Percentiles rank a stretch among this genome's conserved stretches.
Evolutionary conservation across 139 green algal species (phyloP).

Genomic region (Astrephomene gubernaculifera): DNA sequence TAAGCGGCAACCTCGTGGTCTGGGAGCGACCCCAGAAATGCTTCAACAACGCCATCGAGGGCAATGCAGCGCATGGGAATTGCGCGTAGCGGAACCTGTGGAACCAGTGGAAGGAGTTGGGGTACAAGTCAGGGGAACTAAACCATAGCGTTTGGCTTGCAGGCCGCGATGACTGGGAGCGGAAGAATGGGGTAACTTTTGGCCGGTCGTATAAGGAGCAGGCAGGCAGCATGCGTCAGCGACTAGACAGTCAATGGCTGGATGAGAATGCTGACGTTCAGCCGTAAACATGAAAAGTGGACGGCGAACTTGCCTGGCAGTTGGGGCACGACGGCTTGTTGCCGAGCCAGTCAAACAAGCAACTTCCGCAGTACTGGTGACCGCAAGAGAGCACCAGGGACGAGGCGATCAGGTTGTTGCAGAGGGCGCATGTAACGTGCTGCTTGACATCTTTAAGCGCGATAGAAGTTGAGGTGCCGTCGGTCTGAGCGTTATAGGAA

Average conservation of each 20-base stretch:
- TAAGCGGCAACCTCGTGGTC: constrained; percentile 37
- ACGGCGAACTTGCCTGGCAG: constrained; percentile 55
- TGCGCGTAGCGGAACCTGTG: constrained; percentile 55
- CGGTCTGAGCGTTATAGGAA: not conserved
- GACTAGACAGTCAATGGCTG: too few species aligned
- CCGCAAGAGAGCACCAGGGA: constrained; percentile 57
- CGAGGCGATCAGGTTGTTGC: constrained; percentile 36
- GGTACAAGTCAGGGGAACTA: too few species aligned
- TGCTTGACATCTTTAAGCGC: constrained; percentile 24
- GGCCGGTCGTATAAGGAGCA: too few species aligned
- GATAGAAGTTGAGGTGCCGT: not conserved
- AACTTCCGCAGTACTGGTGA: constrained; percentile 61
- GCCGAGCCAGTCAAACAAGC: constrained; percentile 51
- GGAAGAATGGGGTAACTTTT: too few species aligned
- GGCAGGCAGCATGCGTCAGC: too few species aligned
- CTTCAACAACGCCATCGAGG: constrained; percentile 49
- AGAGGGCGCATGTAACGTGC: constrained; percentile 46
- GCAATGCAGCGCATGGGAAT: constrained; percentile 59
- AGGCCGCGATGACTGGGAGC: too few species aligned
- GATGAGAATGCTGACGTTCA: too few species aligned
- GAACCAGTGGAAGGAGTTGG: too few species aligned
- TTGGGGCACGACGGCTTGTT: constrained; percentile 50
- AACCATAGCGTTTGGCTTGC: too few species aligned
- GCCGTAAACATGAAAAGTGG: too few species aligned
- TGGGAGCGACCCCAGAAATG: constrained; percentile 1